These are phyloP conservation scores for Eucalyptus leucophloia DNA, from an alignment of 345 rosid species.

Conservation along the genomic window DNA sequence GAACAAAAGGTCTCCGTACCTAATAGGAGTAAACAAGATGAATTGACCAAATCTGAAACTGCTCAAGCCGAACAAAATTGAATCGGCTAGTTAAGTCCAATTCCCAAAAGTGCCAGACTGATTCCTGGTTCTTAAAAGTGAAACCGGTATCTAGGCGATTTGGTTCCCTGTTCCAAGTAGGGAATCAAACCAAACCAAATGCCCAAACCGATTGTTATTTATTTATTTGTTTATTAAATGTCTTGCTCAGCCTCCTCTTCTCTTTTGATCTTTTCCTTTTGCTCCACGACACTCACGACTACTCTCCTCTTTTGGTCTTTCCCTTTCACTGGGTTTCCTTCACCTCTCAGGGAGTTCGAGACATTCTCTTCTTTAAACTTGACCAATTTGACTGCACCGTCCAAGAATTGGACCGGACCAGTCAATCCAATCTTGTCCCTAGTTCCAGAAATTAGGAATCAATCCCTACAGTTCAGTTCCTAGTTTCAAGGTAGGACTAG, in stretches of 20 bases:
- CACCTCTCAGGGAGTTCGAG: neutral
- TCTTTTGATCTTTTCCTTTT: neutral
- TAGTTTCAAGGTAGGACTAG: too few relatives aligned
- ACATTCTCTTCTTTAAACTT: neutral
- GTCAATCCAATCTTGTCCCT: neutral
- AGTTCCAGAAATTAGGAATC: accelerated
- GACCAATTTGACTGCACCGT: accelerated
- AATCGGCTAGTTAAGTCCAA: accelerated
- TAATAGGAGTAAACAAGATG: neutral
- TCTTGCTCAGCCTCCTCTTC: neutral
- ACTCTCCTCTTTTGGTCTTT: neutral
- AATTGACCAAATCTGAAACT: accelerated
- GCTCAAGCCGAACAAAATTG: accelerated
- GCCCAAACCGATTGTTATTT: neutral
- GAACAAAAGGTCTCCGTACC: neutral
- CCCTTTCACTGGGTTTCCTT: neutral
- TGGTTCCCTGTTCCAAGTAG: neutral
- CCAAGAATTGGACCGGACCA: neutral
- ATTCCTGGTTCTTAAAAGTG: neutral
- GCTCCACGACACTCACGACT: neutral
- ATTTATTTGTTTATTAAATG: too few relatives aligned
- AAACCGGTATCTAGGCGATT: accelerated
- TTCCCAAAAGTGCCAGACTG: accelerated
- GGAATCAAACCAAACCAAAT: neutral
- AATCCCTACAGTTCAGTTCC: accelerated